Conservation (phyloP, 768 basidiomycete genomes). For the Auricularia auricula-judae region DNA sequence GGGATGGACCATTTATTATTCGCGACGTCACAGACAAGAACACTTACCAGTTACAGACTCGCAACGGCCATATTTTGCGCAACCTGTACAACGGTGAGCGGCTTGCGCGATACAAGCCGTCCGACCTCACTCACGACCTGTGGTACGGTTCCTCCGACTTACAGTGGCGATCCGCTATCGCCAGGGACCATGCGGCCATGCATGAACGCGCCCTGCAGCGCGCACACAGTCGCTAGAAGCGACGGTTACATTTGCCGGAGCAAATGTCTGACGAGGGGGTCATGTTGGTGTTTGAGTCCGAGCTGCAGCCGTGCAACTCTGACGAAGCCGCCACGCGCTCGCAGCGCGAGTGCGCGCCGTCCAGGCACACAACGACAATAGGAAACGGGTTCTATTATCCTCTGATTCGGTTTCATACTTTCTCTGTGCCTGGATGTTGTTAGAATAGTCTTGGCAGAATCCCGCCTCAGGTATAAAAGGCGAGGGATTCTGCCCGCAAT, state of each 20-base stretch:
- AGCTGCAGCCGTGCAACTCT: too few relatives aligned
- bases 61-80: background rate
- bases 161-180: background rate
- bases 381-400: too few relatives aligned
- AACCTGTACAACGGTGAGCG: background rate
- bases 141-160: background rate
- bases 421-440: too few relatives aligned
- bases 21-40: constrained; percentile 8
- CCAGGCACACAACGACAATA: too few relatives aligned
- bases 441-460: too few relatives aligned
- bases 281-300: background rate
- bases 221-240: too few relatives aligned
- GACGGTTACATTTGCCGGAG: background rate
- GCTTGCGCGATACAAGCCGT: background rate
- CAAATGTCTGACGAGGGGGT: background rate
- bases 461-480: too few relatives aligned
- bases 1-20: constrained; percentile 14
- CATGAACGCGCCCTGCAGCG: too few relatives aligned
- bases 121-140: background rate
- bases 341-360: too few relatives aligned
- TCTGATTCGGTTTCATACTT: too few relatives aligned
- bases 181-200: background rate
- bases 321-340: too few relatives aligned
- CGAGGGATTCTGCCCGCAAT: too few relatives aligned
- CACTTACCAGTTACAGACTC: constrained; percentile 15